A percentile compares a stretch with the other conserved stretches of the same genome.
These are phyloP conservation scores for Umbelopsis sp. DNA, from an alignment of 192 early-diverging fungal species.

Conservation along the genomic window DNA sequence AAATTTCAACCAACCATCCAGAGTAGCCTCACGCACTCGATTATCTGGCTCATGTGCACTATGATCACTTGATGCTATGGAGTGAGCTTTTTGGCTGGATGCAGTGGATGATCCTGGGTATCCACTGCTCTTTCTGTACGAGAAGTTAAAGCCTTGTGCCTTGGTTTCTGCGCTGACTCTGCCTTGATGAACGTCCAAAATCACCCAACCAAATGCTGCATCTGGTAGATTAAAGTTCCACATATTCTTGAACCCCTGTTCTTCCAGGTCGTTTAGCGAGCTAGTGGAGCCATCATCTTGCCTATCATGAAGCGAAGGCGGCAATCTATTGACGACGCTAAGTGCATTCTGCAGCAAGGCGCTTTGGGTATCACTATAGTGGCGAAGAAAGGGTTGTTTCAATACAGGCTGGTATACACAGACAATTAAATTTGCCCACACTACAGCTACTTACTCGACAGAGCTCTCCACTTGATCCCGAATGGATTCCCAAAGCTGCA, in stretches of 20 bases:
- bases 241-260: slow-evolving; percentile 60
- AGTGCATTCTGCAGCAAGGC: slow-evolving; percentile 54
- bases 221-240: slow-evolving; percentile 69
- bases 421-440: neutral
- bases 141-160: slow-evolving; percentile 63
- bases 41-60: neutral
- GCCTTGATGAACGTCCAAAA: slow-evolving; percentile 53
- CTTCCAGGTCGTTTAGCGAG: slow-evolving; percentile 40
- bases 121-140: slow-evolving; percentile 48
- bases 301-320: slow-evolving; percentile 36
- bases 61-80: slow-evolving; percentile 9
- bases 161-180: slow-evolving; percentile 55
- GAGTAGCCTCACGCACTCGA: neutral
- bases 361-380: slow-evolving; percentile 47
- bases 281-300: slow-evolving; percentile 23
- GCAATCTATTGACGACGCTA: slow-evolving; percentile 54
- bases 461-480: slow-evolving; percentile 53
- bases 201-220: slow-evolving; percentile 53
- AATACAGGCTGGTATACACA: neutral
- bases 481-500: slow-evolving; percentile 56
- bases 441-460: slow-evolving; percentile 51
- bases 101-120: slow-evolving; percentile 20
- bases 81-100: slow-evolving; percentile 10
- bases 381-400: neutral
- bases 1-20: neutral